These are phyloP conservation scores for Pochonia chlamydosporia DNA, from an alignment of 2,329 filamentous ascomycete genomes.

Conservation along the genomic window DNA sequence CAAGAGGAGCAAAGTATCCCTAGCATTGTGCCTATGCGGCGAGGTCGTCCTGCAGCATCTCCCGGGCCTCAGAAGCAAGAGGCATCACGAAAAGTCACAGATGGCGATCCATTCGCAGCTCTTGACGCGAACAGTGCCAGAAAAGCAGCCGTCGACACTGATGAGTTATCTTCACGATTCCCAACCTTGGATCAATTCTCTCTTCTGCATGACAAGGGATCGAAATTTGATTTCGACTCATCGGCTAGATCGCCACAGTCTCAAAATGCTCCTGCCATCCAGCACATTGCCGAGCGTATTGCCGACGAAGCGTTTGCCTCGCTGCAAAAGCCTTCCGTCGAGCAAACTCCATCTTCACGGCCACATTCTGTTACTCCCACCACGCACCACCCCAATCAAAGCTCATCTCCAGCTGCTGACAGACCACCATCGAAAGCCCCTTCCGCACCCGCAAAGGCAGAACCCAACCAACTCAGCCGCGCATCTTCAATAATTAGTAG, in stretches of 20 bases:
- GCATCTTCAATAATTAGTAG: slow-evolving; percentile 60
- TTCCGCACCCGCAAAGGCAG: slow-evolving; percentile 34
- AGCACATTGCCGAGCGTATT: slow-evolving; percentile 67
- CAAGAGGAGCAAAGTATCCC: slow-evolving; percentile 70
- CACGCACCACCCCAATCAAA: slow-evolving; percentile 12
- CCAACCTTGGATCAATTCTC: slow-evolving; percentile 92
- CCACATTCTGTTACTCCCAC: slow-evolving; percentile 26
- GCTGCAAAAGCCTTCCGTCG: slow-evolving; percentile 20
- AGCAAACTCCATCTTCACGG: slow-evolving; percentile 16
- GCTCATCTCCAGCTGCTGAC: slow-evolving; percentile 20
- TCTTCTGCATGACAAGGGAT: slow-evolving; percentile 75
- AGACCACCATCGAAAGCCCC: slow-evolving; percentile 29
- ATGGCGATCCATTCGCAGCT: slow-evolving; percentile 82
- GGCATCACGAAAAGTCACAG: slow-evolving; percentile 58
- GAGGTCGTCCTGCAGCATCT: slow-evolving; percentile 58
- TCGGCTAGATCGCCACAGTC: slow-evolving; percentile 43
- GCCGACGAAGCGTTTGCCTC: slow-evolving; percentile 78
- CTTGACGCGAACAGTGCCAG: slow-evolving; percentile 59
- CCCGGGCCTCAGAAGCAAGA: slow-evolving; percentile 41
- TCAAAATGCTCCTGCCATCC: slow-evolving; percentile 45
- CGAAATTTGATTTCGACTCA: slow-evolving; percentile 77
- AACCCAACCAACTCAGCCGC: slow-evolving; percentile 42
- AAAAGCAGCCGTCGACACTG: slow-evolving; percentile 44
- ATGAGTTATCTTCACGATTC: slow-evolving; percentile 81
- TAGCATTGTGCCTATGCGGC: slow-evolving; percentile 88